Conservation (phyloP, 805 yeast species). For the Hanseniaspora occidentalis region DNA sequence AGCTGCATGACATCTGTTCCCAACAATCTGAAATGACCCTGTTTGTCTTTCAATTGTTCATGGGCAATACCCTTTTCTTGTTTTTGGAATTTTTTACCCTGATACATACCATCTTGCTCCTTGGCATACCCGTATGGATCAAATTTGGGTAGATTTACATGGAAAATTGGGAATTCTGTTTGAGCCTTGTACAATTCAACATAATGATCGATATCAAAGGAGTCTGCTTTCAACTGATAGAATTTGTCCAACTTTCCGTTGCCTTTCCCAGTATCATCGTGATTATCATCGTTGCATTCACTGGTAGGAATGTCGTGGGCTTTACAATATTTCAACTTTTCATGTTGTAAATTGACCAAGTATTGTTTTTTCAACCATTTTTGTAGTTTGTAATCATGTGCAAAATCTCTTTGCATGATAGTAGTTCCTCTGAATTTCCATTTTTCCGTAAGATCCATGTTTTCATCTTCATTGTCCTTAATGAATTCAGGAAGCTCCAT, state of each 20-base stretch:
- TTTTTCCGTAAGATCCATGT: neutral
- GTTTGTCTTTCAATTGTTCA: neutral
- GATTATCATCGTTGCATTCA: too few species aligned
- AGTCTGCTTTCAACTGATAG: conserved; percentile 3
- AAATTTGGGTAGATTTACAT: conserved; percentile 28
- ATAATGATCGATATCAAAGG: conserved; percentile 5
- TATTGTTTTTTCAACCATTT: conserved; percentile 4
- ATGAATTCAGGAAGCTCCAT: neutral
- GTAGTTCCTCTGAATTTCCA: conserved; percentile 45
- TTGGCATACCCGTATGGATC: conserved; percentile 21
- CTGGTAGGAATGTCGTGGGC: conserved; percentile 1
- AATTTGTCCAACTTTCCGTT: conserved; percentile 1
- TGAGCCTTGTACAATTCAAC: conserved; percentile 7
- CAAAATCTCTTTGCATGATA: conserved; percentile 66
- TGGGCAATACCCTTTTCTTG: neutral
- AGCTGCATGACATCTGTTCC: neutral
- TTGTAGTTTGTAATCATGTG: conserved; percentile 35
- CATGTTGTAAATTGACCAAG: neutral
- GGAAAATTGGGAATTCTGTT: conserved; percentile 23
- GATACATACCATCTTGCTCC: conserved; percentile 11
- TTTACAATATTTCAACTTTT: neutral
- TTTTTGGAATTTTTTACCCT: conserved; percentile 8
- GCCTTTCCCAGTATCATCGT: conserved; percentile 2
- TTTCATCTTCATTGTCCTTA: neutral
- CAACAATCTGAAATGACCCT: neutral